A percentile compares a stretch with the other conserved stretches of the same genome.
These are phyloP conservation scores for Myriosclerotinia duriaeana DNA, from an alignment of 2,329 filamentous ascomycete genomes.

Conservation along the genomic window DNA sequence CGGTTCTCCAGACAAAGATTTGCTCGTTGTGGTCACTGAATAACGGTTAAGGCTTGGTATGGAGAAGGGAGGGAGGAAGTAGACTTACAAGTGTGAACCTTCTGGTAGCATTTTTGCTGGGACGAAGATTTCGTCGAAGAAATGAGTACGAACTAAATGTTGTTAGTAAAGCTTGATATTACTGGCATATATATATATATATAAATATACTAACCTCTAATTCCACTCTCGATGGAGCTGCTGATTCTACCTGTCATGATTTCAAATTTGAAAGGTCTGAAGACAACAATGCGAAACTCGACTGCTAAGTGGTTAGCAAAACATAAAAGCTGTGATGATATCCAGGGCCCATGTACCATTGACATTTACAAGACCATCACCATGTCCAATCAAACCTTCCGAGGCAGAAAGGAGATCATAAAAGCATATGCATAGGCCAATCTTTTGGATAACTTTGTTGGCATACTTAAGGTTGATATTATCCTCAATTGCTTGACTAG, in stretches of 20 bases:
- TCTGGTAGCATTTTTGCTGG: conserved; percentile 72
- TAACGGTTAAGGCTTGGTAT: conserved; percentile 21
- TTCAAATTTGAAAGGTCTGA: conserved; percentile 93
- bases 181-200: conserved; percentile 7
- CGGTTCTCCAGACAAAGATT: conserved; percentile 76
- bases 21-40: conserved; percentile 71
- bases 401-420: conserved; percentile 88
- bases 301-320: conserved; percentile 52
- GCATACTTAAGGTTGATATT: conserved; percentile 97
- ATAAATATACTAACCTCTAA: conserved; percentile 55
- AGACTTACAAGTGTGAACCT: conserved; percentile 70
- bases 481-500: conserved; percentile 84
- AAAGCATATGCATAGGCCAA: conserved; percentile 89
- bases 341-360: conserved; percentile 61
- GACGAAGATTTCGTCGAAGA: conserved; percentile 91
- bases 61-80: conserved; percentile 2
- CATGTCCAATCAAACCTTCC: conserved; percentile 91
- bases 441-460: conserved; percentile 91
- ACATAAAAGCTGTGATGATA: neutral
- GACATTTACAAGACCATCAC: conserved; percentile 87
- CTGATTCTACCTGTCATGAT: conserved; percentile 84
- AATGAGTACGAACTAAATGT: conserved; percentile 71
- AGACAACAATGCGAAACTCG: conserved; percentile 90
- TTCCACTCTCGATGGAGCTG: conserved; percentile 68
- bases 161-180: conserved; percentile 2